Base-by-base conservation (phyloP, 805 yeast genomes). In the Myxozyma vanderwaltii region DNA sequence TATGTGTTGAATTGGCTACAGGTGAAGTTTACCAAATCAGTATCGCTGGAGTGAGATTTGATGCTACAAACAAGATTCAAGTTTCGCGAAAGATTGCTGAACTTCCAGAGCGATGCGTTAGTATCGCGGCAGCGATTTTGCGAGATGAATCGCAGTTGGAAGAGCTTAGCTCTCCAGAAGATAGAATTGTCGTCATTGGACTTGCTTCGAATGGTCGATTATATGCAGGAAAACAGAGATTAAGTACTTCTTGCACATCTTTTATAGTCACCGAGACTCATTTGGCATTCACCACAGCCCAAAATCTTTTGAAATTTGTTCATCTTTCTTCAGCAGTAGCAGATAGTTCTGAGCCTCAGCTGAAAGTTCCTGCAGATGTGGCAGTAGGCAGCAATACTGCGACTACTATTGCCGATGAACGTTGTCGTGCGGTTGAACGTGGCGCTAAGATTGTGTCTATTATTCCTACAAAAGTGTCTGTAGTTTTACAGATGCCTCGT, bases 401-500 rank as follows among this genome's bases (percentile, higher is more conserved):
- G 24, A 52, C 56, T 23, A 48, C 57, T 2, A 33, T 31, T 8
- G 68, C 72, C 33, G 97, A 90, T 72, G 99, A 92, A 75, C 83
- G 97, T 74, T 80, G 86, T 15, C 83, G 99, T 68, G 83, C 86
- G 59, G 86, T 94, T 54, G 99, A 94, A 74, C 81, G 97, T 65
- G 98, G 99, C 0, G 90, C 97, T 0, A 67, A 88, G n/a, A 74
- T 94, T 49, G 89, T 92, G 0, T 78, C 91, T 40, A 83, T 83
- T 1, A 86, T 91, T 68, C 97, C 97, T 0, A 83, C 92, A 0
- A 86, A 83, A 56, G 85, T 91, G 57, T 81, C 91, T 0, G 91
- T 95, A 19, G 84, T 89, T 3, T 77, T 94, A 54, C 97, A 94
- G 72, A 97, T 97, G 3, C 96, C 96, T 59, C 82, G 99, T 71